These are phyloP conservation scores for Torulaspora microellipsoides DNA, from an alignment of 805 yeast genomes.

Conservation along the genomic window DNA sequence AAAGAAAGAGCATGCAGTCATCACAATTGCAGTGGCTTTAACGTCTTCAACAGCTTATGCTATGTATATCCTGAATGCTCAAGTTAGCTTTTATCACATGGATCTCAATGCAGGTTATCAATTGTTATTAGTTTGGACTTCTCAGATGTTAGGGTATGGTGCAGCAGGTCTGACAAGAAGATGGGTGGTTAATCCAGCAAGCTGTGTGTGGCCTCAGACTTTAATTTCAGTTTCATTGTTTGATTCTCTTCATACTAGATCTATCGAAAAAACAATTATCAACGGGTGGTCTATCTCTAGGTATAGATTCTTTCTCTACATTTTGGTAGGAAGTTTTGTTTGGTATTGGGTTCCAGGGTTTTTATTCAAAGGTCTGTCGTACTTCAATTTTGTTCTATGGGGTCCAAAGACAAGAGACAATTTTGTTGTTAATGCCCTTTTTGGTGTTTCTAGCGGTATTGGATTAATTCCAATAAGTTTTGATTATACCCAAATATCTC, in stretches of 20 bases:
- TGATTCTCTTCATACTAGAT: slow-evolving; percentile 43
- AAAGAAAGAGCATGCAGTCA: slow-evolving; percentile 48
- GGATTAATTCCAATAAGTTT: slow-evolving; percentile 53
- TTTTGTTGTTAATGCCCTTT: slow-evolving; percentile 54
- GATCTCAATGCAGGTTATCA: slow-evolving; percentile 47
- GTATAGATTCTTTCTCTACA: slow-evolving; percentile 44
- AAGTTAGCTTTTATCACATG: slow-evolving; percentile 42
- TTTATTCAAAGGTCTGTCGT: slow-evolving; percentile 54
- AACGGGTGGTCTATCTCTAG: slow-evolving; percentile 59
- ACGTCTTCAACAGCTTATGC: slow-evolving; percentile 48
- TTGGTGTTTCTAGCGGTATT: slow-evolving; percentile 54
- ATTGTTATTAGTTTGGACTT: slow-evolving; percentile 47
- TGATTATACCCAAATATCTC: slow-evolving; percentile 55
- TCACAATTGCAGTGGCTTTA: slow-evolving; percentile 46
- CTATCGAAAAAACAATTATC: slow-evolving; percentile 40
- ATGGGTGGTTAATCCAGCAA: slow-evolving; percentile 55
- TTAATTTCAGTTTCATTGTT: slow-evolving; percentile 55
- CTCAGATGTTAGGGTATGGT: slow-evolving; percentile 64
- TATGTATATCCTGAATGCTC: slow-evolving; percentile 50
- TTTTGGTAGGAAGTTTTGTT: slow-evolving; percentile 41
- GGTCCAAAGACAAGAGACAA: slow-evolving; percentile 40
- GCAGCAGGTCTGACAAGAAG: slow-evolving; percentile 58
- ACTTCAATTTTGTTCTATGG: slow-evolving; percentile 47
- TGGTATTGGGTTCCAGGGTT: slow-evolving; percentile 70
- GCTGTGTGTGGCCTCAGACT: slow-evolving; percentile 60